These are phyloP conservation scores for Lactarius quietus DNA, from an alignment of 768 basidiomycete genomes.

Conservation along the genomic window DNA sequence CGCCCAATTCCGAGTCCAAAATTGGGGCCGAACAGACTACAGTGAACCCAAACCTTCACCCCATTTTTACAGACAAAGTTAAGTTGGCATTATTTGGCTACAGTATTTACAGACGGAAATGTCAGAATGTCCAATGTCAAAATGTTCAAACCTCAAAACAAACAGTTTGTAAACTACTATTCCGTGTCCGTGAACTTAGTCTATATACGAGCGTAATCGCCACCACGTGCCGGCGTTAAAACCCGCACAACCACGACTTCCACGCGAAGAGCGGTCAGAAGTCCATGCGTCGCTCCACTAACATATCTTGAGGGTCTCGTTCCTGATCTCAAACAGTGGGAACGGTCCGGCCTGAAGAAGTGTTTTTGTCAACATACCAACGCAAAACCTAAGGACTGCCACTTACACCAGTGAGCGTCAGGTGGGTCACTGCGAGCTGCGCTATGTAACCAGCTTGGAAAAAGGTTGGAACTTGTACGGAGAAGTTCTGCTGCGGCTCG, in stretches of 20 bases:
- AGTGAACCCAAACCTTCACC: not conserved
- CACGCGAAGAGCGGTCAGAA: not conserved
- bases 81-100: not conserved
- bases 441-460: not conserved
- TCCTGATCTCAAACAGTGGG: slow-evolving; percentile 8
- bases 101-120: not conserved
- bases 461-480: slow-evolving; percentile 27
- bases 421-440: slow-evolving; percentile 11
- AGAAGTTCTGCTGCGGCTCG: slow-evolving; percentile 33
- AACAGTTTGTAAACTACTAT: not conserved
- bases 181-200: not conserved
- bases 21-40: too few species aligned
- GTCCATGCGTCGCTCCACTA: not conserved
- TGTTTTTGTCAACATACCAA: too few species aligned
- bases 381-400: not conserved
- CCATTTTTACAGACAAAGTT: not conserved
- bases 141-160: too few species aligned
- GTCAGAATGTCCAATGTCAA: not conserved
- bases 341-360: slow-evolving; percentile 13
- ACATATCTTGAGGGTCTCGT: slow-evolving; percentile 17
- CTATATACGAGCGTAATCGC: not conserved
- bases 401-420: slow-evolving; percentile 21
- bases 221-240: not conserved
- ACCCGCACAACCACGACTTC: not conserved
- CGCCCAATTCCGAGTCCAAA: too few species aligned